Evolutionary conservation across 805 yeast species (phyloP), one percentile per base, ranked within the genome.

Genomic region (Komagataella mondaviorum): DNA sequence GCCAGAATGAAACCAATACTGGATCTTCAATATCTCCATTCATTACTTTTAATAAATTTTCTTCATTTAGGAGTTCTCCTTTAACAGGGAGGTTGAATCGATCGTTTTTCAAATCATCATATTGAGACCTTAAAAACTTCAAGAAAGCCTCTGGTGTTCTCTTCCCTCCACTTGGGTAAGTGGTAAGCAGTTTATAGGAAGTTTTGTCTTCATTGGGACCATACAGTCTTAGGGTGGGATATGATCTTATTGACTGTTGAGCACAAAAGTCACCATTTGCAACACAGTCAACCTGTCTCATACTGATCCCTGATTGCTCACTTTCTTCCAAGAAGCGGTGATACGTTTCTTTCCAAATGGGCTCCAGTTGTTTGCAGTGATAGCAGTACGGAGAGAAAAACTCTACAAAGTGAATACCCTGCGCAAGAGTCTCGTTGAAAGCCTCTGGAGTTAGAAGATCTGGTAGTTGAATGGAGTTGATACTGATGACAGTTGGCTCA

Each of bases 381-480:
- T 70, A 63, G 63, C 99, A 93, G 60, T 83, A 83, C 0, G 99
- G 99, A 36, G 96, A 88, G 63, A 68, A 93, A 66, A 88, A 90
- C 67, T 91, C 96, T 39, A 91, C 82, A 60, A 91, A 73, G 59
- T 89, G 83, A 18, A 81, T 67, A 2, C 84, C 84, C 7, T 71
- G 66, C 17, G 70, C 61, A n/a, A 79, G 60, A 44, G 69, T 67
- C 10, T 63, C 54, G 51, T 78, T 80, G 60, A 85, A 88, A 18
- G 69, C 72, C 1, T 66, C 72, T 3, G 62, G 56, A 0, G 73
- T 78, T 48, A 88, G 63, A 1, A 73, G 71, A 2, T 66, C 72
- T 0, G 93, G 93, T 14, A 77, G 49, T 7, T 48, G 46, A 2
- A 30, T 51, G 39, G 56, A 52, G 6, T 47, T 51, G 6, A 17